These are phyloP conservation scores for Capsicum rhomboideum DNA, from an alignment of 257 asterid genomes.

Conservation along the genomic window DNA sequence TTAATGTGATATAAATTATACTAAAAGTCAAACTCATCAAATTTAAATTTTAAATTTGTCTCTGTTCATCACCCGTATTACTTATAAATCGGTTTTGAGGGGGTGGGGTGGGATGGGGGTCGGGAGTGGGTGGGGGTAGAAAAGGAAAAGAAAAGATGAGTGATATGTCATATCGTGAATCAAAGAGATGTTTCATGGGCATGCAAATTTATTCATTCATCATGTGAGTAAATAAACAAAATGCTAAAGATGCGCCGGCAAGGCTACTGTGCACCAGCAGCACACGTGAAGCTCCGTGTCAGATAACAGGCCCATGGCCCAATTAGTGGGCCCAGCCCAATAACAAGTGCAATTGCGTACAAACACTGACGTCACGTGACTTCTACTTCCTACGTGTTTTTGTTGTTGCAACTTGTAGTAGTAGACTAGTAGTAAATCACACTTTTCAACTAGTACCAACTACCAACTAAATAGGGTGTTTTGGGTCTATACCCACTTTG, in stretches of 20 bases:
- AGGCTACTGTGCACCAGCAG: neutral
- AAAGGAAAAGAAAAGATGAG: neutral
- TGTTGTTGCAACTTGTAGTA: too few relatives aligned
- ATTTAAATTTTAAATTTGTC: neutral
- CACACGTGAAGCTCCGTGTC: neutral
- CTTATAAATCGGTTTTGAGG: too few relatives aligned
- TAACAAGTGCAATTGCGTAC: neutral
- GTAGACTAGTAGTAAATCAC: too few relatives aligned
- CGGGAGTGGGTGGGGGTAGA: too few relatives aligned
- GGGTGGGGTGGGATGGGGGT: too few relatives aligned
- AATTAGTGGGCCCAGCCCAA: neutral
- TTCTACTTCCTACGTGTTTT: too few relatives aligned
- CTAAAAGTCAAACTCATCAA: neutral
- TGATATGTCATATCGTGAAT: neutral
- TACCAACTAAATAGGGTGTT: too few relatives aligned
- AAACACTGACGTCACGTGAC: too few relatives aligned
- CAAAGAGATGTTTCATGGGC: neutral
- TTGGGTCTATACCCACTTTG: too few relatives aligned
- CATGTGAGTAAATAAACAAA: neutral
- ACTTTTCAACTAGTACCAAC: too few relatives aligned
- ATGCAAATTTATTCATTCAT: neutral
- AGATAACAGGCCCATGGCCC: neutral
- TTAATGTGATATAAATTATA: too few relatives aligned
- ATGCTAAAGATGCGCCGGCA: constrained; percentile 11
- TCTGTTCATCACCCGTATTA: neutral